Conservation (phyloP, 257 asterid genomes). For the Solanum paucissectum region DNA sequence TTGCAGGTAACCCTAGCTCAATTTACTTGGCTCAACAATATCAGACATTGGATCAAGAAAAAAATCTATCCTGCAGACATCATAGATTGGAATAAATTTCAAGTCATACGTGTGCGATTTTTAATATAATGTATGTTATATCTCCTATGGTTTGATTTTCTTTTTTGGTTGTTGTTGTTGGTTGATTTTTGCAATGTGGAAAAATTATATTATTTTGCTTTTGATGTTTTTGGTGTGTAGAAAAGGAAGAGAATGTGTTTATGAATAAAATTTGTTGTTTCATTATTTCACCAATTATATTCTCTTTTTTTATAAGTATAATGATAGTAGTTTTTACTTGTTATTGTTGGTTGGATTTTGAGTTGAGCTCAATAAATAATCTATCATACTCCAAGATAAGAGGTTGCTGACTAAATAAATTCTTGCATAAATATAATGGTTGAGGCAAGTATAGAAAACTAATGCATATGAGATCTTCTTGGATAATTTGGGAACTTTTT, state of each 20-base stretch:
- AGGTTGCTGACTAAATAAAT: neutral
- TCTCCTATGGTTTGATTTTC: neutral
- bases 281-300: neutral
- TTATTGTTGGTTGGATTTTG: neutral
- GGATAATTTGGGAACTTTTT: neutral
- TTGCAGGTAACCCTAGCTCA: slow-evolving; percentile 37
- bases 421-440: neutral
- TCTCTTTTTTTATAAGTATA: neutral
- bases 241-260: neutral
- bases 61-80: neutral
- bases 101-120: neutral
- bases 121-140: neutral
- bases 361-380: neutral
- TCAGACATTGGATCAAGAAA: neutral
- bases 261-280: neutral
- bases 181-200: neutral
- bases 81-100: neutral
- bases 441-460: neutral
- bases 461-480: neutral
- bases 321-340: neutral
- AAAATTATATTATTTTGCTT: neutral
- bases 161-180: neutral
- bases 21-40: slow-evolving; percentile 18
- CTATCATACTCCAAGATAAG: neutral
- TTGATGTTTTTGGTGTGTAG: neutral